Evolutionary conservation across 345 rosid species (phyloP).

Genomic region (Acer negundo): DNA sequence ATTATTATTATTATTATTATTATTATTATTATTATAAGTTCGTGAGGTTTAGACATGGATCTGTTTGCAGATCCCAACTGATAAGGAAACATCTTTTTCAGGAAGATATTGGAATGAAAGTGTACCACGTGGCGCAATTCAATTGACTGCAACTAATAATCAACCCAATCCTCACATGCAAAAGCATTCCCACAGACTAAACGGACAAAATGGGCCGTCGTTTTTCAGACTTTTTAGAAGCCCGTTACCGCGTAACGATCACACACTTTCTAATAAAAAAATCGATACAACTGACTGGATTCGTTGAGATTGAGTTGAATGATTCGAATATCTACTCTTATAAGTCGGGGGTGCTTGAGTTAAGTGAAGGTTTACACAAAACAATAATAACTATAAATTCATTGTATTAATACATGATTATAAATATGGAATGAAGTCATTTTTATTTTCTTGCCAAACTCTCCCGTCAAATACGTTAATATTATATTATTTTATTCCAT

Average conservation of each 20-base stretch:
- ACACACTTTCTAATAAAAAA: too few species aligned
- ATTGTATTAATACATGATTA: background rate
- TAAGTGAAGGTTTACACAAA: too few species aligned
- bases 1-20: too few species aligned
- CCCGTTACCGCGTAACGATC: constrained; percentile 18
- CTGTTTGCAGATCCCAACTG: background rate
- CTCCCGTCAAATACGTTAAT: background rate
- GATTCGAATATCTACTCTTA: too few species aligned
- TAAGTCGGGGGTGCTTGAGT: too few species aligned
- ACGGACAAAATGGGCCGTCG: constrained; percentile 33
- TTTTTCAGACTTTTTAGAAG: constrained; percentile 19
- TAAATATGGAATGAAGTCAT: background rate
- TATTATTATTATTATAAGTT: too few species aligned
- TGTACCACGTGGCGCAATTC: constrained; percentile 19
- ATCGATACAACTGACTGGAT: too few species aligned
- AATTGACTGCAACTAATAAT: background rate
- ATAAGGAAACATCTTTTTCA: background rate
- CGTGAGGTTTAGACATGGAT: too few species aligned
- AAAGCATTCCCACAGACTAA: background rate
- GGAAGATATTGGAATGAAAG: background rate
- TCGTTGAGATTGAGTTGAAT: too few species aligned
- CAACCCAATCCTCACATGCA: constrained; percentile 30
- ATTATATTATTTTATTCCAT: background rate
- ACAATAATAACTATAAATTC: background rate
- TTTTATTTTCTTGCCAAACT: background rate